These are phyloP conservation scores for Dioscorea dumetorum DNA, from an alignment of 106 monocot genomes.

Conservation along the genomic window DNA sequence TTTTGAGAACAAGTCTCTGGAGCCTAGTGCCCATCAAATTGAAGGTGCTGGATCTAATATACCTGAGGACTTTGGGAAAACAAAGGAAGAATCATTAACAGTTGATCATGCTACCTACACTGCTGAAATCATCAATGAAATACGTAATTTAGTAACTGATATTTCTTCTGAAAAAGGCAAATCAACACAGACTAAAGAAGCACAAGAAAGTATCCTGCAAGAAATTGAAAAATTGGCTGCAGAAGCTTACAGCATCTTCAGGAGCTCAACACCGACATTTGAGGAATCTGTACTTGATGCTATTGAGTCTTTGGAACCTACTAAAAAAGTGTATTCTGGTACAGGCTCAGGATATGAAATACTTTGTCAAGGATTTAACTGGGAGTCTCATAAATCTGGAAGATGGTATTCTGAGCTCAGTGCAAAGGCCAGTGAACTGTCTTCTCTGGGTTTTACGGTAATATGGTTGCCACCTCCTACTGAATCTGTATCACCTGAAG, in stretches of 20 bases:
- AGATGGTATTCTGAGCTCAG: slow-evolving; percentile 76
- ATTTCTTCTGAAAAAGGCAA: slow-evolving; percentile 62
- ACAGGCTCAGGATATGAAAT: slow-evolving; percentile 93
- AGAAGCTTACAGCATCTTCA: slow-evolving; percentile 91
- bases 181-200: slow-evolving; percentile 58
- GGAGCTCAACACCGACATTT: slow-evolving; percentile 46
- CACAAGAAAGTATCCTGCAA: slow-evolving; percentile 67
- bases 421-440: slow-evolving; percentile 51
- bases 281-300: slow-evolving; percentile 35
- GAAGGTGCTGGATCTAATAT: neutral
- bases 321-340: slow-evolving; percentile 47
- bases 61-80: slow-evolving; percentile 8
- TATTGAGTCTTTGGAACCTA: slow-evolving; percentile 16
- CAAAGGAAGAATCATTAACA: neutral
- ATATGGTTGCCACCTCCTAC: slow-evolving; percentile 96
- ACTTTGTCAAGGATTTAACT: slow-evolving; percentile 93
- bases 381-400: slow-evolving; percentile 95
- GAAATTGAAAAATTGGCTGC: slow-evolving; percentile 98
- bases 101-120: slow-evolving; percentile 31
- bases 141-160: slow-evolving; percentile 77
- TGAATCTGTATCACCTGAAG: slow-evolving; percentile 97
- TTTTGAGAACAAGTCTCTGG: neutral
- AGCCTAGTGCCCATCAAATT: neutral
- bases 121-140: slow-evolving; percentile 67
- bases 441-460: slow-evolving; percentile 72